Evolutionary conservation across 371 early-diverging fungal species (phyloP).

Genomic region (Mucor lusitanicus): DNA sequence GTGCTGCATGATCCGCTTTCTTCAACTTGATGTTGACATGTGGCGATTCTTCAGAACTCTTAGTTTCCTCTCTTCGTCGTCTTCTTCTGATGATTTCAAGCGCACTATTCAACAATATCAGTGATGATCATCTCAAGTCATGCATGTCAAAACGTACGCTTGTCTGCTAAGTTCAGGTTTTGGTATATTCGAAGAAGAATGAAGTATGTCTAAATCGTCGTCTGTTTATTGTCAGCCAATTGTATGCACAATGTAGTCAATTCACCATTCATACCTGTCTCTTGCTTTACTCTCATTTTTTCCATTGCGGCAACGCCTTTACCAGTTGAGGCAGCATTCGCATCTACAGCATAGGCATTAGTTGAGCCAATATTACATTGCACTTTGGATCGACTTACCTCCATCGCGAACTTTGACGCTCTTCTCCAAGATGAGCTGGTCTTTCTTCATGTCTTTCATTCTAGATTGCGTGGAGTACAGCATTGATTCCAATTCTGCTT

Average conservation of each 20-base stretch:
- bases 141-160: constrained; percentile 28
- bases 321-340: constrained; percentile 16
- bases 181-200: constrained; percentile 11
- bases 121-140: background rate
- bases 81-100: constrained; percentile 30
- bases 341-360: background rate
- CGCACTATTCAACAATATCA: constrained; percentile 12
- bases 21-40: constrained; percentile 35
- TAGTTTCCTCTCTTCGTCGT: constrained; percentile 35
- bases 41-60: constrained; percentile 32
- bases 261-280: constrained; percentile 8
- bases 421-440: constrained; percentile 5
- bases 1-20: constrained; percentile 22
- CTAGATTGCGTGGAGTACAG: constrained; percentile 27
- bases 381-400: background rate
- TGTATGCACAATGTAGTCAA: no score
- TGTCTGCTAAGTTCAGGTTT: constrained; percentile 39
- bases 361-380: background rate
- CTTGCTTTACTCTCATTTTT: constrained; percentile 38
- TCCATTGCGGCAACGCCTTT: constrained; percentile 29
- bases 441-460: constrained; percentile 23
- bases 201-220: background rate
- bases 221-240: background rate
- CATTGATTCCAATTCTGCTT: constrained; percentile 36
- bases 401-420: constrained; percentile 8